These are phyloP conservation scores for Phoenix roebelenii DNA, from an alignment of 176 grass and related monocot genomes.

Conservation along the genomic window DNA sequence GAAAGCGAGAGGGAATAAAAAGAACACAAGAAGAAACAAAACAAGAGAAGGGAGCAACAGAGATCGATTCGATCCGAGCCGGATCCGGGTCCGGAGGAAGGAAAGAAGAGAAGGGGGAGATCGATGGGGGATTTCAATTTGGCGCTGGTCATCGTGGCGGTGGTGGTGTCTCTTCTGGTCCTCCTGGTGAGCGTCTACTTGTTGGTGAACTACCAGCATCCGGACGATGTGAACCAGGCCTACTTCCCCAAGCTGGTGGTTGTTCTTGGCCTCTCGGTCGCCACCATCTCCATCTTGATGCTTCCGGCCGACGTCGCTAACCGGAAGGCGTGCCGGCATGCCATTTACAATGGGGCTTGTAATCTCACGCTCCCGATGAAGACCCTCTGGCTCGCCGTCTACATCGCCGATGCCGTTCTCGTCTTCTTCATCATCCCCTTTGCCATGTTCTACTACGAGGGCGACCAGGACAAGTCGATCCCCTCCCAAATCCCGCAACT, in stretches of 20 bases:
- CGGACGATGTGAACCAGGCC: slow-evolving; percentile 94
- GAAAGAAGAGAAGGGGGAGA: background rate
- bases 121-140: slow-evolving; percentile 98
- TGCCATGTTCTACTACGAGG: slow-evolving; percentile 99
- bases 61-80: background rate
- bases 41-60: too few relatives aligned
- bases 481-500: background rate
- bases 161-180: slow-evolving; percentile 59
- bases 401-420: slow-evolving; percentile 81
- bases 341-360: slow-evolving; percentile 73
- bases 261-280: slow-evolving; percentile 78
- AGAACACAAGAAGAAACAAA: too few relatives aligned
- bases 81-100: slow-evolving; percentile 2
- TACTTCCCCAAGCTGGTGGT: slow-evolving; percentile 94
- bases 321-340: slow-evolving; percentile 51
- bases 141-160: slow-evolving; percentile 87
- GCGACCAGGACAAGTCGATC: slow-evolving; percentile 92
- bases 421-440: slow-evolving; percentile 95
- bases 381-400: slow-evolving; percentile 77
- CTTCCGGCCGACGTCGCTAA: slow-evolving; percentile 98
- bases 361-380: slow-evolving; percentile 85
- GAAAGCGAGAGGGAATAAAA: too few relatives aligned
- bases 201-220: slow-evolving; percentile 97
- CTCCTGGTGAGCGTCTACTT: slow-evolving; percentile 87
- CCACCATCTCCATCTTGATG: slow-evolving; percentile 95